phyloP scores from a whole-genome alignment of 1,139 yeast genomes.

The Suhomyces panamericanus region DNA sequence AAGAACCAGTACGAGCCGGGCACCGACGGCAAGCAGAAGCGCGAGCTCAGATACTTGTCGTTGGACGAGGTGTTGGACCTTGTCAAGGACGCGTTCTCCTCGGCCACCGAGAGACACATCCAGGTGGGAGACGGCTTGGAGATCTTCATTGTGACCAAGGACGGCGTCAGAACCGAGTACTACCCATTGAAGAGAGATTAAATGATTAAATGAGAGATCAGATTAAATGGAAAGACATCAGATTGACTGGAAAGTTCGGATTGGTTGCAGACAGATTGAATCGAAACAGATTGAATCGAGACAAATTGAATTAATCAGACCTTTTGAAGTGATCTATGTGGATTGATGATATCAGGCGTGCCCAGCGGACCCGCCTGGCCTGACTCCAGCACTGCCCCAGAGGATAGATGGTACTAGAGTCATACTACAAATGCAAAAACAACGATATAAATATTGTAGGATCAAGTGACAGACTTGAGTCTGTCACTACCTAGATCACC shows the following conservation, averaged over 20 bases:
- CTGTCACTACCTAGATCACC: too few relatives aligned
- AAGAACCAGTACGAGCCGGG: constrained; percentile 87
- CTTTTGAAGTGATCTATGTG: too few relatives aligned
- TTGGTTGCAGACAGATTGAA: too few relatives aligned
- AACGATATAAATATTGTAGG: not conserved
- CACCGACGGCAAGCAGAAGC: constrained; percentile 65
- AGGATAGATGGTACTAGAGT: not conserved
- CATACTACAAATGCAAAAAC: constrained; percentile 2
- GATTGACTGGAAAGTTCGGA: too few relatives aligned
- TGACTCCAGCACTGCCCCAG: not conserved
- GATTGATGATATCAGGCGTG: too few relatives aligned
- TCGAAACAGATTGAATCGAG: too few relatives aligned
- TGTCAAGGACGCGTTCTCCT: constrained; percentile 90
- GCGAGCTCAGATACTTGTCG: constrained; percentile 59
- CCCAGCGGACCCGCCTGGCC: too few relatives aligned
- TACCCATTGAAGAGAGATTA: constrained; percentile 88
- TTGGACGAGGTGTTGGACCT: constrained; percentile 84
- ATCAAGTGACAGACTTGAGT: too few relatives aligned
- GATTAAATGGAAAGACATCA: too few relatives aligned
- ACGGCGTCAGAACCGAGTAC: constrained; percentile 82
- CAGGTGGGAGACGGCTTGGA: constrained; percentile 97
- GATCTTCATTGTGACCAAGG: constrained; percentile 86
- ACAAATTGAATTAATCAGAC: too few relatives aligned
- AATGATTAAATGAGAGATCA: too few relatives aligned
- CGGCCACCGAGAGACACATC: constrained; percentile 97